Base-by-base conservation (phyloP, 2,329 filamentous ascomycete species). In the Pseudogymnoascus sp. region DNA sequence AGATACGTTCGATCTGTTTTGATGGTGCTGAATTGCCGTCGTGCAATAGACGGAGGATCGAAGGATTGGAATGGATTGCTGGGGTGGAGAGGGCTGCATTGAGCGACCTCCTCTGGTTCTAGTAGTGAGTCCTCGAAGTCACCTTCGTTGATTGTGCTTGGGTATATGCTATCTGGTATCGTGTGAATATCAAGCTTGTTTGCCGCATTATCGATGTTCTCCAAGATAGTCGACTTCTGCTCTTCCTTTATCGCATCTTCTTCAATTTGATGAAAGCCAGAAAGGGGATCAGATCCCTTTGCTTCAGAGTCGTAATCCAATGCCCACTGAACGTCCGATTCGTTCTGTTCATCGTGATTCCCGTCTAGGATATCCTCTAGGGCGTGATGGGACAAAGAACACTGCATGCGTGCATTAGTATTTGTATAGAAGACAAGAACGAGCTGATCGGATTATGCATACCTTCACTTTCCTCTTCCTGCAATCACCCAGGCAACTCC, bases 401-500 rank as follows among this genome's bases (percentile, higher is more conserved):
- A 63, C 61, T 63, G 37, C n/a, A 40, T 34, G 8, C 16, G 34
- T 63, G 14, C 6, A 60, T 40, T 36, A 60, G 14, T 60, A 61
- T 16, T 31, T 36, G 16, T 21, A 60, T 5, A 9, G 23, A 18
- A 60, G 6, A 14, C 5, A 60, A 11, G 36, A 21, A 21, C 4
- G 34, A 60, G 11, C 4, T 14, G 12, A 23, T 5, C 8, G 8
- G n/a, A 21, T 36, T 37, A 40, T 60, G 25, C 34, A 38, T 38
- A 63, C 61, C 61, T 40, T 63, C 23, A 60, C 28, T 38, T 63
- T 63, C 31, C 46, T 49, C 21, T 21, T 31, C 21, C 61, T 31
- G 14, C 61, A 63, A 23, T 40, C 31, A 36, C 8, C 56, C 56
- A 31, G 18, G 59, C 72, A 73, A 18, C 69, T 67, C 21, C 65